Conservation (phyloP, 2,329 filamentous ascomycete species). For the Fusarium nodosum region DNA sequence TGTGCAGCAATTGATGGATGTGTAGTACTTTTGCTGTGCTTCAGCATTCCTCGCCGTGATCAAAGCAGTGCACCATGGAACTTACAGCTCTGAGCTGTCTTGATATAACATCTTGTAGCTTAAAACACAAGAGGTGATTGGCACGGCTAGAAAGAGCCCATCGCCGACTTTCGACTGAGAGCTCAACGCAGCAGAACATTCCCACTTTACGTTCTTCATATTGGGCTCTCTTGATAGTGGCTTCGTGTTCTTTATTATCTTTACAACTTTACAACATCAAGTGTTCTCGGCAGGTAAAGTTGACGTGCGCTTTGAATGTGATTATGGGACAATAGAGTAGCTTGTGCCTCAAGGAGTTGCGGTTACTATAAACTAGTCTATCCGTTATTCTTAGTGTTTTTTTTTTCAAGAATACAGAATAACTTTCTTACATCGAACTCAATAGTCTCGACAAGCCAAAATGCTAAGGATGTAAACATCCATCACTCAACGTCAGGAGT, state of each 20-base stretch:
- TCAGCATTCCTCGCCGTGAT: fast-evolving
- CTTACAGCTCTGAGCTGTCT: background rate
- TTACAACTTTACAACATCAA: background rate
- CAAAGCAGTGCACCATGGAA: too few species aligned
- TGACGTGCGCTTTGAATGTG: background rate
- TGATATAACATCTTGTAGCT: too few species aligned
- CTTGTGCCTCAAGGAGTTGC: background rate
- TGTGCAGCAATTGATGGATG: background rate
- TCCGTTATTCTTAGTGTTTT: background rate
- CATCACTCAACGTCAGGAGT: background rate
- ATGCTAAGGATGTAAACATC: background rate
- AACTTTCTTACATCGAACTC: background rate
- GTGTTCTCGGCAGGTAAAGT: background rate
- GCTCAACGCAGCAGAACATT: background rate
- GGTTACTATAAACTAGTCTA: background rate
- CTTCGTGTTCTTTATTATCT: background rate
- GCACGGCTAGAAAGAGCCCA: background rate
- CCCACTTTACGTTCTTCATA: background rate
- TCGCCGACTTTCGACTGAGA: background rate
- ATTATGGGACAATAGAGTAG: background rate
- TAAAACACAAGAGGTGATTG: background rate
- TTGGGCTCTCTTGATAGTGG: background rate
- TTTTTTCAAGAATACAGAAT: background rate
- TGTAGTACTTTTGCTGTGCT: background rate
- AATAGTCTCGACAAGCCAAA: background rate